Evolutionary conservation across 768 basidiomycete species (phyloP).

Genomic region (Scleroderma citrinum): DNA sequence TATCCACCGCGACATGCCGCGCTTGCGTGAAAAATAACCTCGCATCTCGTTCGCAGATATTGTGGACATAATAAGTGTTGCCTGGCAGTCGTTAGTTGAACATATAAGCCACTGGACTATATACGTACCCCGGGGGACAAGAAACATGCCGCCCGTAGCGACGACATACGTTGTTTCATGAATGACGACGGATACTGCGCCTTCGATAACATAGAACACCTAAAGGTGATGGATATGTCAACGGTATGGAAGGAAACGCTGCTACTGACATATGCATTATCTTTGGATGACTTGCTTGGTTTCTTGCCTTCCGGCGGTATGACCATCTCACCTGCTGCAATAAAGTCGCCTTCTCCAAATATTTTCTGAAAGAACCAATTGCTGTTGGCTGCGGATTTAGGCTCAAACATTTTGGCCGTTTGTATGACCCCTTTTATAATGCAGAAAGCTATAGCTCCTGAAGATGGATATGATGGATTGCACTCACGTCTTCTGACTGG

Average conservation of each 20-base stretch:
- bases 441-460: slow-evolving; percentile 4
- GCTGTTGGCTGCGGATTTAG: slow-evolving; percentile 51
- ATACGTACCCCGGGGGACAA: slow-evolving; percentile 80
- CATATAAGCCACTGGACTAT: background rate
- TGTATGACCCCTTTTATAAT: slow-evolving; percentile 63
- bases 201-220: slow-evolving; percentile 81
- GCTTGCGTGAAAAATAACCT: slow-evolving; percentile 92
- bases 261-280: slow-evolving; percentile 81
- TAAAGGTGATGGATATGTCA: slow-evolving; percentile 18
- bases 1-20: slow-evolving; percentile 39
- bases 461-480: background rate
- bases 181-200: slow-evolving; percentile 81
- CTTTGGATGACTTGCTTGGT: slow-evolving; percentile 82
- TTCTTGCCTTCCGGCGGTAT: slow-evolving; percentile 80
- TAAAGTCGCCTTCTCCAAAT: slow-evolving; percentile 85
- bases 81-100: slow-evolving; percentile 38
- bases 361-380: slow-evolving; percentile 88
- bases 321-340: slow-evolving; percentile 83
- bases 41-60: slow-evolving; percentile 74
- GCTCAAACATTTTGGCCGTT: slow-evolving; percentile 62
- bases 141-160: slow-evolving; percentile 77
- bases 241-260: background rate
- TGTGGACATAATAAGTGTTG: slow-evolving; percentile 87
- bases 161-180: slow-evolving; percentile 76
- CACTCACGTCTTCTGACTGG: slow-evolving; percentile 70